Evolutionary conservation across 768 basidiomycete species (phyloP).

Genomic region (Guyanaporus albipodus): DNA sequence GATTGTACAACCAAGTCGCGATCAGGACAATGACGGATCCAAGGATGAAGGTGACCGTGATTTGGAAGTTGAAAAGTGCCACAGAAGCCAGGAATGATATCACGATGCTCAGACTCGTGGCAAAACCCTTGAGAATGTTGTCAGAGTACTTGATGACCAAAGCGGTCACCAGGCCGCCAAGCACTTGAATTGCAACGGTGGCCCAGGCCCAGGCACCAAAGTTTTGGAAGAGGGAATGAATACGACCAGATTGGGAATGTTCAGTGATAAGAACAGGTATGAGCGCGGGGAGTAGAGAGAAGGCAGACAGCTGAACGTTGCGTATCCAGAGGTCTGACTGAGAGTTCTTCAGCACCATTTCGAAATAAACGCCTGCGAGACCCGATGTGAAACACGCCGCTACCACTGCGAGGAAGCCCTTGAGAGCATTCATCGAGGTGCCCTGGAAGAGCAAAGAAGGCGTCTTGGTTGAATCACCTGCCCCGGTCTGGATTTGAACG

Average conservation of each 20-base stretch:
- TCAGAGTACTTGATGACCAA: conserved; percentile 93
- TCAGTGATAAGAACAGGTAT: conserved; percentile 67
- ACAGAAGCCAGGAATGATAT: conserved; percentile 93
- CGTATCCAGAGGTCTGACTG: conserved; percentile 92
- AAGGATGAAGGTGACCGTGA: conserved; percentile 81
- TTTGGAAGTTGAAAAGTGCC: conserved; percentile 82
- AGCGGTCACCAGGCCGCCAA: conserved; percentile 91
- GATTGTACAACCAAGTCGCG: conserved; percentile 92
- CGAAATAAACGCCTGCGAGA: conserved; percentile 96
- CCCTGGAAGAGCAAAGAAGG: conserved; percentile 32
- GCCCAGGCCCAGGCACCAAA: conserved; percentile 93
- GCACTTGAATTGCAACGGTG: conserved; percentile 81
- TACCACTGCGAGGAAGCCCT: conserved; percentile 86
- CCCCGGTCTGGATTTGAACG: conserved; percentile 72
- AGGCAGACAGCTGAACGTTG: conserved; percentile 92
- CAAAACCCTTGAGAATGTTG: conserved; percentile 92
- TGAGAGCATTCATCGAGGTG: conserved; percentile 73
- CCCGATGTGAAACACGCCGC: conserved; percentile 95
- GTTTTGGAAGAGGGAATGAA: conserved; percentile 65
- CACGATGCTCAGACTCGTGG: conserved; percentile 90
- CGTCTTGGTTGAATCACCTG: conserved; percentile 20
- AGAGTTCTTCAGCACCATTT: conserved; percentile 93
- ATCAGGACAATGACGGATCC: conserved; percentile 81
- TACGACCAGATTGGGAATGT: conserved; percentile 35
- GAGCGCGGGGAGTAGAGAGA: conserved; percentile 87